Conservation (phyloP, 2,329 filamentous ascomycete genomes). For the Colletotrichum sp. region DNA sequence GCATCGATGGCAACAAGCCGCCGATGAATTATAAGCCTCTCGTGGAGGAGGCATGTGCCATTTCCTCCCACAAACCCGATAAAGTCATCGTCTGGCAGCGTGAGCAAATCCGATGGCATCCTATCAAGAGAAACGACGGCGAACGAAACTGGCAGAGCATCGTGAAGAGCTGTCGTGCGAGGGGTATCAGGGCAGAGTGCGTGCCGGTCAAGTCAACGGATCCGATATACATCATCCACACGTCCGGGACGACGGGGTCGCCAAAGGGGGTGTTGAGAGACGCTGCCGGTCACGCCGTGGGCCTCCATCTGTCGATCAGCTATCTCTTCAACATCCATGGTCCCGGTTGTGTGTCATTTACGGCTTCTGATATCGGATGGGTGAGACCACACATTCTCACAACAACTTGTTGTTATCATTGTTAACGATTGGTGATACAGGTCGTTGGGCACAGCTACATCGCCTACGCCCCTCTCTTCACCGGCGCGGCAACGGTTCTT, state of each 20-base stretch:
- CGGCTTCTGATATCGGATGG: slow-evolving; percentile 90
- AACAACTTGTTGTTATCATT: background rate
- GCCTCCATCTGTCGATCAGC: slow-evolving; percentile 79
- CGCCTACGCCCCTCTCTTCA: slow-evolving; percentile 84
- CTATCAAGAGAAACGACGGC: slow-evolving; percentile 67
- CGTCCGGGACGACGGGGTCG: slow-evolving; percentile 79
- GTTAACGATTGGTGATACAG: background rate
- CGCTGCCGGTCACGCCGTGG: slow-evolving; percentile 86
- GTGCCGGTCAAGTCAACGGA: slow-evolving; percentile 82
- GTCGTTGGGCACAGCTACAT: slow-evolving; percentile 77
- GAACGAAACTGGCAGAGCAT: slow-evolving; percentile 83
- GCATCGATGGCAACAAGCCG: slow-evolving; percentile 85
- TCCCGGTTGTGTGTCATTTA: slow-evolving; percentile 77
- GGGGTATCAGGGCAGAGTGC: slow-evolving; percentile 72
- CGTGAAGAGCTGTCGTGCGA: slow-evolving; percentile 70
- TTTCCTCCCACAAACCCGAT: slow-evolving; percentile 73
- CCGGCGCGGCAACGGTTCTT: slow-evolving; percentile 83
- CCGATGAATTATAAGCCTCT: slow-evolving; percentile 79
- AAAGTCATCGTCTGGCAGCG: slow-evolving; percentile 86
- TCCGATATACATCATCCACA: slow-evolving; percentile 89
- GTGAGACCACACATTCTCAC: slow-evolving; percentile 36
- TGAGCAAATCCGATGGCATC: slow-evolving; percentile 76
- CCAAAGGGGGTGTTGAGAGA: slow-evolving; percentile 86
- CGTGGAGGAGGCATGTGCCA: slow-evolving; percentile 73
- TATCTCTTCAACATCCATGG: slow-evolving; percentile 85